These are phyloP conservation scores for Suhomyces canberraensis DNA, from an alignment of 805 yeast species.

Conservation along the genomic window DNA sequence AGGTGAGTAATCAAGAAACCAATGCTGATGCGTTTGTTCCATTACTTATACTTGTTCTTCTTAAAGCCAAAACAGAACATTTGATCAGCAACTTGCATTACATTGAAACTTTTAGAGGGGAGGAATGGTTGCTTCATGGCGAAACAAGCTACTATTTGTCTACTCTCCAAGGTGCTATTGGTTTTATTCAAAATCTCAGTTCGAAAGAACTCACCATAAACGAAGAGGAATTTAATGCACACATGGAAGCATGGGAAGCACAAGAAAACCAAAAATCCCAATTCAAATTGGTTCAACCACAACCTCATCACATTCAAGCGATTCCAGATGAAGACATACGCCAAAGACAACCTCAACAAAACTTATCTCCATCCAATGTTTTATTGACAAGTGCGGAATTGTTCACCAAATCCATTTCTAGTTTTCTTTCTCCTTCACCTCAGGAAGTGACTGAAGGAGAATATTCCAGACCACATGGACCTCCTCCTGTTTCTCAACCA, in stretches of 20 bases:
- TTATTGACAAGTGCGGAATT: conserved; percentile 47
- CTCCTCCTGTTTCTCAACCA: conserved; percentile 2
- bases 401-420: conserved; percentile 47
- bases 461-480: conserved; percentile 2
- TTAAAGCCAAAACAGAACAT: conserved; percentile 62
- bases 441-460: conserved; percentile 8
- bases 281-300: conserved; percentile 13
- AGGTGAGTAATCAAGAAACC: conserved; percentile 63
- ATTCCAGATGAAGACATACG: background rate
- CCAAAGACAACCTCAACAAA: conserved; percentile 3
- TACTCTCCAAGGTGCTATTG: conserved; percentile 85
- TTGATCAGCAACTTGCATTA: conserved; percentile 78
- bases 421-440: conserved; percentile 38
- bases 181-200: conserved; percentile 65
- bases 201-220: conserved; percentile 56
- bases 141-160: conserved; percentile 90
- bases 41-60: conserved; percentile 69
- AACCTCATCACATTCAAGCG: conserved; percentile 15
- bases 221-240: conserved; percentile 56
- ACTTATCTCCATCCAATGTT: conserved; percentile 37
- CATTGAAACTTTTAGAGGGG: conserved; percentile 79
- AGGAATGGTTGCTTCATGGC: conserved; percentile 68
- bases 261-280: conserved; percentile 20
- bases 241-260: conserved; percentile 50
- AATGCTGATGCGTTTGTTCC: conserved; percentile 97